phyloP scores from a whole-genome alignment of 257 asterid genomes.

The Lycium ferocissimum region DNA sequence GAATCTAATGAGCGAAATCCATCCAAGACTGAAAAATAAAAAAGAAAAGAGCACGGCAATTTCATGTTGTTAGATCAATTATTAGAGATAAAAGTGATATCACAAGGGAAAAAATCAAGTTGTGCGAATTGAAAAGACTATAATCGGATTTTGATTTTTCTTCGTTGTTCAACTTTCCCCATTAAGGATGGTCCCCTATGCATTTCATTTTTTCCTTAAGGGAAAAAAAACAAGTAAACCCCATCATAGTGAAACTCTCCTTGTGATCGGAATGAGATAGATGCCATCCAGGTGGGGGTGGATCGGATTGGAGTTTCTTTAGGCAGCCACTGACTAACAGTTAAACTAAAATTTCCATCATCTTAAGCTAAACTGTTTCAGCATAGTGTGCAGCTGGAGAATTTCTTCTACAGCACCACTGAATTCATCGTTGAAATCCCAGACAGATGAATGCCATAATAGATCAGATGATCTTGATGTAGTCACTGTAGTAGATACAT shows the following conservation, averaged over 20 bases:
- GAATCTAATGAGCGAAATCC: background rate
- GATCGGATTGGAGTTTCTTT: background rate
- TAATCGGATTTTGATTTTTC: background rate
- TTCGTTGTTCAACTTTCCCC: background rate
- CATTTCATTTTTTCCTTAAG: too few species aligned
- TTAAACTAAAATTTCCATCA: background rate
- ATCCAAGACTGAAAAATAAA: background rate
- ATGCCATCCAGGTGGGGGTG: background rate
- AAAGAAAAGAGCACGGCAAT: background rate
- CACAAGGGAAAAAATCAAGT: background rate
- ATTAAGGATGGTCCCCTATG: too few species aligned
- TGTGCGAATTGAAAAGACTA: background rate
- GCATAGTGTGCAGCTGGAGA: slow-evolving; percentile 41
- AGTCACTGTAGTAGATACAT: slow-evolving; percentile 38
- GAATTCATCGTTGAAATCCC: background rate
- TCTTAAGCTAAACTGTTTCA: background rate
- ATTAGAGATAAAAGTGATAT: background rate
- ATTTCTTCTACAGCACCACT: slow-evolving; percentile 36
- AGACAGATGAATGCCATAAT: slow-evolving; percentile 22
- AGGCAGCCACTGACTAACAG: background rate
- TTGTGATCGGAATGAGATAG: background rate
- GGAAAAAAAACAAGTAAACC: too few species aligned
- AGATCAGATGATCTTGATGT: slow-evolving; percentile 33
- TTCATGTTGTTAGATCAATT: background rate
- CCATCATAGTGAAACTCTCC: background rate